phyloP scores from a whole-genome alignment of 371 early-diverging fungal species.

The Mucor indicus region DNA sequence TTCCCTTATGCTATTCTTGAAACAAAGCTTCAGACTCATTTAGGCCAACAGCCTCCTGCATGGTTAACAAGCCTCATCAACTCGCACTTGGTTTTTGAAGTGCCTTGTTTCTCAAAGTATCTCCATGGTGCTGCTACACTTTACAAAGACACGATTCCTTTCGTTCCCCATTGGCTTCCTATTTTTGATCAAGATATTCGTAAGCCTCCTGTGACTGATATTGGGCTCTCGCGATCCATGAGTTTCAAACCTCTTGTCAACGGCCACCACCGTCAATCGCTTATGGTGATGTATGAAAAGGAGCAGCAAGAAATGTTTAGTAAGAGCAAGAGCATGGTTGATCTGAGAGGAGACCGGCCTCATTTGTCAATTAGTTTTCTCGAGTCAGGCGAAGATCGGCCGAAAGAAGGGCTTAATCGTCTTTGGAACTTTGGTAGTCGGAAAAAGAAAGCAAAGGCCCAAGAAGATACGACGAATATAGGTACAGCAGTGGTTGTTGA shows the following conservation, averaged over 20 bases:
- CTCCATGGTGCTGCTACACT: constrained; percentile 95
- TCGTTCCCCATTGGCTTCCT: constrained; percentile 96
- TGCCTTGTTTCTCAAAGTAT: constrained; percentile 96
- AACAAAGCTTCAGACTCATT: constrained; percentile 94
- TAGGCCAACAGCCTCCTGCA: constrained; percentile 62
- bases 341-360: constrained; percentile 24
- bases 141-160: constrained; percentile 69
- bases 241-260: constrained; percentile 49
- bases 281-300: constrained; percentile 17
- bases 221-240: constrained; percentile 47
- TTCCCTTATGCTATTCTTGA: constrained; percentile 99
- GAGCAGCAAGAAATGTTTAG: constrained; percentile 24
- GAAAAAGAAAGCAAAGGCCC: neutral
- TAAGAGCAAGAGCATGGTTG: constrained; percentile 9
- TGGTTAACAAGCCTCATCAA: constrained; percentile 66
- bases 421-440: constrained; percentile 5
- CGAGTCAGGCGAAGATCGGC: neutral
- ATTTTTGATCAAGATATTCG: constrained; percentile 91
- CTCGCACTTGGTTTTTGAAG: constrained; percentile 86
- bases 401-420: constrained; percentile 4
- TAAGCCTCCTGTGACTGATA: constrained; percentile 51
- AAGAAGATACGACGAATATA: neutral
- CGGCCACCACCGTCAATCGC: constrained; percentile 37
- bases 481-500: neutral
- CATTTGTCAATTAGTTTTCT: constrained; percentile 14